Conservation (phyloP, 176 grass and related monocot genomes). For the Eleusine indica region DNA sequence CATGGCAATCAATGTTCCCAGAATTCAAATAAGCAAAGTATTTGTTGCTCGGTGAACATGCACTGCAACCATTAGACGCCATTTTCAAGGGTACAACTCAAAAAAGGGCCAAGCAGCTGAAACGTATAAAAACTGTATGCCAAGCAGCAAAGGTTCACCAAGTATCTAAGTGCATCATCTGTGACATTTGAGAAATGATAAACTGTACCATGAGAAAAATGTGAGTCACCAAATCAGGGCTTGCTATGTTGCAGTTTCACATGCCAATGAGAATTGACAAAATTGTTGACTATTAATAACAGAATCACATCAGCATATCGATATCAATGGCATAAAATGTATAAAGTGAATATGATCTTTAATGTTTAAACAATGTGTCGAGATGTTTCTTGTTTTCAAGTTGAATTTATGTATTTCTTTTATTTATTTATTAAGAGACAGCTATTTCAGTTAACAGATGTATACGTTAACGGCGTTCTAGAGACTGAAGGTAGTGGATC, state of each 20-base stretch:
- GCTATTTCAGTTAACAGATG: conserved; percentile 9
- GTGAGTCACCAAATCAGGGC: neutral
- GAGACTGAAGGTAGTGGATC: conserved; percentile 1
- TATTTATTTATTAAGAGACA: neutral
- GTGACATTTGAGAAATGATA: conserved; percentile 23
- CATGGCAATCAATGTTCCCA: neutral
- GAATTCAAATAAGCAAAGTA: no score
- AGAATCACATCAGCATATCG: neutral
- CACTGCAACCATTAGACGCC: neutral
- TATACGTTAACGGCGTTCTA: neutral
- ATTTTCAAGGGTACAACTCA: neutral
- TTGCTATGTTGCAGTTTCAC: neutral
- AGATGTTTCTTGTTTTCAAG: conserved; percentile 18
- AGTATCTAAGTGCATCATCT: neutral
- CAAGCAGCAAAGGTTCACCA: neutral
- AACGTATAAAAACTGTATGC: neutral
- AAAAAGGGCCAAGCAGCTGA: neutral
- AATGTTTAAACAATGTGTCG: neutral
- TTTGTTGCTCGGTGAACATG: neutral
- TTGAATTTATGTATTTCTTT: conserved; percentile 3
- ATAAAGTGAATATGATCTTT: neutral
- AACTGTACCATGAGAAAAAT: conserved; percentile 1
- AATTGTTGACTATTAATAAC: neutral
- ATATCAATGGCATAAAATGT: neutral
- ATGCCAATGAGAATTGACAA: conserved; percentile 13